Evolutionary conservation across 306 rosid genomes (phyloP), one percentile per base, ranked within the genome.

Genomic region (Phaseolus lunatus): DNA sequence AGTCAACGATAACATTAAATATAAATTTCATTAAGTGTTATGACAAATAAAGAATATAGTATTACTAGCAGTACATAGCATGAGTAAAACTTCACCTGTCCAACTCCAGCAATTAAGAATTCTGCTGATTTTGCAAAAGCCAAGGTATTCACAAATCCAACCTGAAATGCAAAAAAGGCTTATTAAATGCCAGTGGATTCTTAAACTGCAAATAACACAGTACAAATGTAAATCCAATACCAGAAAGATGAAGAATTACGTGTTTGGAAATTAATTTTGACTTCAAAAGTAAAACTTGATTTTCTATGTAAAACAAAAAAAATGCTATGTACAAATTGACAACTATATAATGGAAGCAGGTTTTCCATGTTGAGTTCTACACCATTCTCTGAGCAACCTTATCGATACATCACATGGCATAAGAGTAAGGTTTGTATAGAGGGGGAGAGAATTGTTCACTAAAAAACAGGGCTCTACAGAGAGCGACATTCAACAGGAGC

Each of bases 91-190:
- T 41, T 73, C 57, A 92, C 98, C 97, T 95, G 90, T 66, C 96
- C 99, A 53, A 95, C 96, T 79, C 97, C 99, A 75, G 97, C 97
- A 49, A 92, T 87, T 41, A 95, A 70, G 69, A 92, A 92, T 68
- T 56, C 69, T 78, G 91, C 99, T 67, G 97, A 92, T 82, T 89
- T 95, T 39, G 97, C 92, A 84, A 95, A 87, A 75, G 99, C 89
- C 85, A 95, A 67, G 35, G 97, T 90, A 87, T 92, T 95, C 80
- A 89, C 92, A 88, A 92, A 95, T 49, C 99, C 99, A 87, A 84
- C 91, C 98, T 95, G 91, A 72, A 24, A 54, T n/a, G 12, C 39
- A 80, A 44, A 84, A 53, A 57, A 31, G 44, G 72, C 72, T 24
- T 62, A 48, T 49, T 65, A 81, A 63, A 54, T 41, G 33, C 9